Base-by-base conservation (phyloP, 164 flowering plant genomes). In the Piper betle region DNA sequence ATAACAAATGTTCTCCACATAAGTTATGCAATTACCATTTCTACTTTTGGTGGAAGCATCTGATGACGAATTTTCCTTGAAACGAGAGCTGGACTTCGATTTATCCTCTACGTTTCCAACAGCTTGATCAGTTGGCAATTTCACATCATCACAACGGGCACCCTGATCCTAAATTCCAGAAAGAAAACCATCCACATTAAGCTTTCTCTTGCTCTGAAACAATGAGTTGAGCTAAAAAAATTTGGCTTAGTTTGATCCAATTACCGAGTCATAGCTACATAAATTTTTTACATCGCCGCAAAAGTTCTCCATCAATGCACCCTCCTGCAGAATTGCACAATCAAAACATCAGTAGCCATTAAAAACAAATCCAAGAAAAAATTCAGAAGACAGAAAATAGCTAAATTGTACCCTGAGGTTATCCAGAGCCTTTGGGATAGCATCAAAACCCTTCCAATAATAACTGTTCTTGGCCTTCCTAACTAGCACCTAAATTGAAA, bases 401-500 rank as follows among this genome's bases (percentile, higher is more conserved):
- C 12, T n/a, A 3, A 53, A 62, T 46, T 62, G 43, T 71, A 94
- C 99, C 82, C 79, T 86, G 5, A 94, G 84, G 57, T 67, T 73
- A 42, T 80, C 63, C 43, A 91, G 62, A 53, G 93, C 86, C 59
- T 65, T 64, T 4, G 96, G 99, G 37, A 88, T 84, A 19, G 75
- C 96, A 13, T 57, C 74, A 67, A 83, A 87, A 11, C 99, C 99
- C 57, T 81, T 91, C 99, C 97, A 94, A 41, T 75, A 64, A 60
- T 94, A 91, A 70, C 72, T 73, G 66, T 94, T 94, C 74, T 91
- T 91, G 0, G 90, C 99, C 69, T 75, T 91, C 68, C 93, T 76
- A 0, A 88, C 62, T 25, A 91, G 79, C 74, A 94, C 86, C 97
- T 94, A 57, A 62, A 59, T 0, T 2, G 63, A 61, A 46, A 10